These are phyloP conservation scores for Drechslera avenae DNA, from an alignment of 2,329 filamentous ascomycete genomes.

Conservation along the genomic window DNA sequence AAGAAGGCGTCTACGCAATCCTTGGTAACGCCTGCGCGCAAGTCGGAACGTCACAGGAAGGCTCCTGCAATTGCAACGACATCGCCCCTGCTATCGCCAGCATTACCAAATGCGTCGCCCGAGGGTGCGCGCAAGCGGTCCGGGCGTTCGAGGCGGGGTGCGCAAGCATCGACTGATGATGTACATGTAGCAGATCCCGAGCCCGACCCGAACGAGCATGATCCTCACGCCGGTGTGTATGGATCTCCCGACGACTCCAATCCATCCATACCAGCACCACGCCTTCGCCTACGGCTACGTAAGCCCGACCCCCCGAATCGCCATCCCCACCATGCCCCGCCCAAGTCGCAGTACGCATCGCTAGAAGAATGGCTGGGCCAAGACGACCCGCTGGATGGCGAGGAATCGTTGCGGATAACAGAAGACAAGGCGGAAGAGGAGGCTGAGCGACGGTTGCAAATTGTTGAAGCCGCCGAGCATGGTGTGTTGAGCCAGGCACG, in stretches of 20 bases:
- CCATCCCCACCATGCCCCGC: conserved; percentile 58
- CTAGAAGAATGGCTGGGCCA: conserved; percentile 69
- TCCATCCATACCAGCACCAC: conserved; percentile 30
- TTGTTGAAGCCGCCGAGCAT: conserved; percentile 73
- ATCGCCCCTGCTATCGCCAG: conserved; percentile 27
- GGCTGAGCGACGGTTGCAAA: conserved; percentile 68
- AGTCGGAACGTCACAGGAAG: conserved; percentile 43
- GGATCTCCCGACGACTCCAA: conserved; percentile 28
- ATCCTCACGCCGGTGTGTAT: conserved; percentile 29
- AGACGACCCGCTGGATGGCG: conserved; percentile 55
- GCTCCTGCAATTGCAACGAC: conserved; percentile 22
- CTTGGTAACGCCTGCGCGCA: conserved; percentile 34
- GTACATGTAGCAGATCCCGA: conserved; percentile 17
- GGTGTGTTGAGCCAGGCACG: conserved; percentile 75
- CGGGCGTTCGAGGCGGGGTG: conserved; percentile 29
- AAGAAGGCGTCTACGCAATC: conserved; percentile 33
- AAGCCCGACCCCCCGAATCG: conserved; percentile 57
- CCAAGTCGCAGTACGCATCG: conserved; percentile 54
- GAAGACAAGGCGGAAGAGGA: conserved; percentile 58
- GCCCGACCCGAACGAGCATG: conserved; percentile 21
- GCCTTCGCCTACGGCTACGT: conserved; percentile 57
- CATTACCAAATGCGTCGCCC: conserved; percentile 20
- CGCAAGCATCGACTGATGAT: conserved; percentile 25
- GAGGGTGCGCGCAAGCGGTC: conserved; percentile 28
- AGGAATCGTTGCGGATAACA: conserved; percentile 45